Evolutionary conservation across 2,329 filamentous ascomycete species (phyloP), one percentile per base, ranked within the genome.

Genomic region (Paracamarosporium sp.): DNA sequence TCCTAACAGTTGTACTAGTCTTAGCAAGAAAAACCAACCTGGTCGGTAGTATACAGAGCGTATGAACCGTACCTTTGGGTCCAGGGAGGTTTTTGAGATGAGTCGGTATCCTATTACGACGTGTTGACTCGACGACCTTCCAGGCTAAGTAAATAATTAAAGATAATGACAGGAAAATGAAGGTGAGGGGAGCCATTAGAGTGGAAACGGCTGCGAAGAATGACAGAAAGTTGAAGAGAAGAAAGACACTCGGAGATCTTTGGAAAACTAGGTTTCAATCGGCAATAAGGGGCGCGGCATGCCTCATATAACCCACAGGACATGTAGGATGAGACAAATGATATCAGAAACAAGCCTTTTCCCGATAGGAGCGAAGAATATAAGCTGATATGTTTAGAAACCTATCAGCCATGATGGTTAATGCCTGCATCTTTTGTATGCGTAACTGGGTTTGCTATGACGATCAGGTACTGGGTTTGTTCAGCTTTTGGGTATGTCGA

Each of bases 51-150:
- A 30, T 46, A 30, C 56, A 45, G 48, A 56, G 52, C 53, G 55
- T 31, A 31, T 46, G 33, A 38, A 47, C 43, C 60, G 62, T 73
- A 78, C 76, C 76, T 75, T 77, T 78, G 25, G 76, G 76, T 6
- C 76, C 76, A 25, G 76, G 76, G 8, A 78, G 73, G 46, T 59
- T 59, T 64, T 78, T 78, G 56, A 77, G 56, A 22, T 75, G 75
- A 43, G 54, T 56, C 7, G 76, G 76, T 38, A 73, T 60, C 60
- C 54, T 69, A 52, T 71, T 50, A 57, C 63, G 63, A 61, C 68
- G 67, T 61, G 62, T 67, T 55, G 58, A 54, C 13, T 62, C 60
- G 41, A 68, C 57, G 48, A 66, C 65, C 59, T 71, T 76, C 60
- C 70, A 76, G 15, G 74, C 51, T 54, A 65, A 59, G 60, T 70